Conservation (phyloP, 176 grass and related monocot genomes). For the Zea luxurians region DNA sequence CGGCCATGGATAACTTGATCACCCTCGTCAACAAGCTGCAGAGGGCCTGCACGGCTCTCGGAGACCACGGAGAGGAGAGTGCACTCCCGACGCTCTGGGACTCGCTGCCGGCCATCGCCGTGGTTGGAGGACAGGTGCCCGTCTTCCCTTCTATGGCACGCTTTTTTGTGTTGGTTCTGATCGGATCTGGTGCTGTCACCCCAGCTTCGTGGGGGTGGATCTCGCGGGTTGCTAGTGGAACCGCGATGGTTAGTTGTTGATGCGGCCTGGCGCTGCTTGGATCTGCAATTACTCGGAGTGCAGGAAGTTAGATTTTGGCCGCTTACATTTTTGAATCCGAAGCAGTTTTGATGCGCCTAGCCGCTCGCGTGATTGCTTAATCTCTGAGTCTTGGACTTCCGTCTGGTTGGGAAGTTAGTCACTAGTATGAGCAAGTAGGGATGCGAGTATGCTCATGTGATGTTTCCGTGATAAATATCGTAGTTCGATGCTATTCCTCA, state of each 20-base stretch:
- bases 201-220: constrained; percentile 33
- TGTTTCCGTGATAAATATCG: neutral
- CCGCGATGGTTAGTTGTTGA: neutral
- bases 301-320: neutral
- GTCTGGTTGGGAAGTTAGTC: neutral
- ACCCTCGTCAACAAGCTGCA: constrained; percentile 90
- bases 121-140: constrained; percentile 84
- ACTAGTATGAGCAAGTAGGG: constrained; percentile 4
- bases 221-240: constrained; percentile 30
- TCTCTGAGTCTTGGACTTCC: neutral
- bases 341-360: neutral
- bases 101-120: constrained; percentile 82
- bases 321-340: constrained; percentile 5
- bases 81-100: constrained; percentile 91
- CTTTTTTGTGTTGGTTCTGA: neutral
- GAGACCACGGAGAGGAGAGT: constrained; percentile 87
- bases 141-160: neutral
- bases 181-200: constrained; percentile 39
- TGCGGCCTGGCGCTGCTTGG: constrained; percentile 21
- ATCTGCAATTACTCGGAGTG: constrained; percentile 29
- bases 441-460: neutral
- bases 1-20: constrained; percentile 84
- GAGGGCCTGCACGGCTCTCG: constrained; percentile 86
- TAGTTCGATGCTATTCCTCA: constrained; percentile 4
- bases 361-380: constrained; percentile 7